Evolutionary conservation across 768 basidiomycete genomes (phyloP).

Genomic region (Serendipita sp.): DNA sequence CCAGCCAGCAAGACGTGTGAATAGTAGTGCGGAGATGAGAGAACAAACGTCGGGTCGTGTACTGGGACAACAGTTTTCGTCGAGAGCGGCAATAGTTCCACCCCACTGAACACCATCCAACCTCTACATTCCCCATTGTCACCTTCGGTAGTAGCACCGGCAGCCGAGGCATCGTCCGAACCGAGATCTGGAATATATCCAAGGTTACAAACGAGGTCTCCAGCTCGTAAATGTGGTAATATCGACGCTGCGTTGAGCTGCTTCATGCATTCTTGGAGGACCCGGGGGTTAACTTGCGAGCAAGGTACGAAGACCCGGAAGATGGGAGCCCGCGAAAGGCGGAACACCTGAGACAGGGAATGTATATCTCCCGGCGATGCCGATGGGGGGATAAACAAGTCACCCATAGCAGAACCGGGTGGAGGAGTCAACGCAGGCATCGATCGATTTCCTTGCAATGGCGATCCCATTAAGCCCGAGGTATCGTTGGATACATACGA

Average conservation of each 20-base stretch:
- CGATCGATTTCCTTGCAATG: background rate
- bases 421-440: background rate
- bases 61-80: slow-evolving; percentile 11
- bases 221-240: slow-evolving; percentile 59
- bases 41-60: background rate
- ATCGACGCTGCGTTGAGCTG: slow-evolving; percentile 51
- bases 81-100: slow-evolving; percentile 38
- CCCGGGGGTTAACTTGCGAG: slow-evolving; percentile 15
- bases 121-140: slow-evolving; percentile 18
- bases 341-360: slow-evolving; percentile 35
- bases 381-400: background rate
- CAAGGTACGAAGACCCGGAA: slow-evolving; percentile 64
- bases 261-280: slow-evolving; percentile 43
- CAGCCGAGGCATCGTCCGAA: slow-evolving; percentile 14
- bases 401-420: background rate
- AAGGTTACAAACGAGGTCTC: slow-evolving; percentile 66
- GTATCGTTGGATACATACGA: background rate
- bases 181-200: slow-evolving; percentile 44
- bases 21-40: background rate
- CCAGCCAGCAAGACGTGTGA: slow-evolving; percentile 3
- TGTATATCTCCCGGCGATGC: background rate
- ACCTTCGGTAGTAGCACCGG: background rate
- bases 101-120: slow-evolving; percentile 66
- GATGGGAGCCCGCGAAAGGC: slow-evolving; percentile 50
- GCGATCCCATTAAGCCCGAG: background rate